These are phyloP conservation scores for sunflower (Helianthus annuus) DNA, from an alignment of 129 eudicot genomes.

Conservation along the genomic window DNA sequence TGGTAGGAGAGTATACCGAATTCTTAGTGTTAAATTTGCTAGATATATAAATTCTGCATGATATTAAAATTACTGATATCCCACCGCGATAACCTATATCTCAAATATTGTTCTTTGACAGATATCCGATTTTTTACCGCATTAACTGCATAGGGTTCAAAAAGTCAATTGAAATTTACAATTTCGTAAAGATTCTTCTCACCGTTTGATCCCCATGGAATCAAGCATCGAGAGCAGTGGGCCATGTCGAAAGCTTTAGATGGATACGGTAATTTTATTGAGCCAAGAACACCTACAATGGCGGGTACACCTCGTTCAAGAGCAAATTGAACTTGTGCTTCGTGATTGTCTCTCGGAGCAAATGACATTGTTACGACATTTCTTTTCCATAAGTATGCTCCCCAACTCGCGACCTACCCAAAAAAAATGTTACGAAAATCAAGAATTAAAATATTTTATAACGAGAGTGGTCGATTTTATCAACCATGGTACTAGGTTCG, in stretches of 20 bases:
- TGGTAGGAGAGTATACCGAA: too few species aligned
- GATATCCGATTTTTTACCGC: too few species aligned
- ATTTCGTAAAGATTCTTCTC: conserved; percentile 24
- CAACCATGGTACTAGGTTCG: background rate
- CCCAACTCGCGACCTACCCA: conserved; percentile 97
- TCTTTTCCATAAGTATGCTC: conserved; percentile 90
- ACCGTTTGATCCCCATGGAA: conserved; percentile 96
- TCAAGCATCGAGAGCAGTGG: conserved; percentile 94
- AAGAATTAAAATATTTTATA: background rate
- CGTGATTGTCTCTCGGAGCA: conserved; percentile 94
- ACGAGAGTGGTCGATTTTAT: conserved; percentile 6
- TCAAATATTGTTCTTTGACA: too few species aligned
- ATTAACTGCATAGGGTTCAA: background rate
- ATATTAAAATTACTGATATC: too few species aligned
- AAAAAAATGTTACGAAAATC: conserved; percentile 4
- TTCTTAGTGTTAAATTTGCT: too few species aligned
- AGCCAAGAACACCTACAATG: conserved; percentile 94
- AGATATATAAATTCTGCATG: too few species aligned
- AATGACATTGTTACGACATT: conserved; percentile 95
- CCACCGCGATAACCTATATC: too few species aligned
- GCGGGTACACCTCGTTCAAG: conserved; percentile 99
- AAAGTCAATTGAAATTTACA: background rate
- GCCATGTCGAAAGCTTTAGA: conserved; percentile 95
- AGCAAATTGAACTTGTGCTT: conserved; percentile 98
- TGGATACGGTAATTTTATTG: conserved; percentile 87